A percentile compares a stretch with the other conserved stretches of the same genome.
These are phyloP conservation scores for Solanum pimpinellifolium DNA, from an alignment of 257 asterid genomes.

Conservation along the genomic window DNA sequence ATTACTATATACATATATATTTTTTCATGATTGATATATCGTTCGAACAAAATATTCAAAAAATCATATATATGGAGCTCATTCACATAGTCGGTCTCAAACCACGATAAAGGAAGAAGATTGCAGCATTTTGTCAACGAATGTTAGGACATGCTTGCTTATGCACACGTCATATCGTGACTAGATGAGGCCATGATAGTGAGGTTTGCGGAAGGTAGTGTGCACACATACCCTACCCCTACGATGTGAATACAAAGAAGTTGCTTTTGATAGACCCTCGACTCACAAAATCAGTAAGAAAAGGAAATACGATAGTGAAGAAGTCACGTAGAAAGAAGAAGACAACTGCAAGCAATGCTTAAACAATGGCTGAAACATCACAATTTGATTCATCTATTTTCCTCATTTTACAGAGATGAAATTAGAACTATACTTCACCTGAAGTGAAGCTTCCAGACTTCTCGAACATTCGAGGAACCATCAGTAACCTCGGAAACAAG, in stretches of 20 bases:
- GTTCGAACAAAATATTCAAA: not conserved
- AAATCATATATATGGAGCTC: not conserved
- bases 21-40: too few species aligned
- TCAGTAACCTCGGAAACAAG: constrained; percentile 77
- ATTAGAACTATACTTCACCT: constrained; percentile 17
- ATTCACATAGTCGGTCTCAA: too few species aligned
- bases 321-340: fast-evolving
- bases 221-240: too few species aligned
- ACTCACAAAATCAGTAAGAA: not conserved
- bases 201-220: too few species aligned
- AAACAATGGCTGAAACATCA: not conserved
- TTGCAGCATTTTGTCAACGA: too few species aligned
- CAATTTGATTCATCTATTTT: not conserved
- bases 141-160: too few species aligned
- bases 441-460: constrained; percentile 72
- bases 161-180: too few species aligned
- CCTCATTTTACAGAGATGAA: not conserved
- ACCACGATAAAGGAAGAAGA: too few species aligned
- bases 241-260: too few species aligned
- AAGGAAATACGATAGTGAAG: not conserved
- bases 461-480: constrained; percentile 90
- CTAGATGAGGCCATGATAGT: too few species aligned
- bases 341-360: not conserved
- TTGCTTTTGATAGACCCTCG: not conserved
- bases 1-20: too few species aligned